phyloP scores from a whole-genome alignment of 192 early-diverging fungal species.

The Obelidium mucronatum region DNA sequence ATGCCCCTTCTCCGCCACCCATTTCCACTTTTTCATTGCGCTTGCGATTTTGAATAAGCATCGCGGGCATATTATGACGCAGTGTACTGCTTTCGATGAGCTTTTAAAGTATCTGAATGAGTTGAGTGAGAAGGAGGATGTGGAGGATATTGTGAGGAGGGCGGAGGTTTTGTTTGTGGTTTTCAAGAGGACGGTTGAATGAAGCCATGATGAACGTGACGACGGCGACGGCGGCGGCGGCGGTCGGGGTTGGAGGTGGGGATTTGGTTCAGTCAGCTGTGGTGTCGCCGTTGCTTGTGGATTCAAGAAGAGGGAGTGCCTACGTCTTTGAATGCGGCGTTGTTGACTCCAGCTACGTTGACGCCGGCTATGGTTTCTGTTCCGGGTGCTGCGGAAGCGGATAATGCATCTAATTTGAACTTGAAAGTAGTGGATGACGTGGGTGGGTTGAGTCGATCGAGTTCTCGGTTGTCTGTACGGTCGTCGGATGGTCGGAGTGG shows the following conservation, averaged over 20 bases:
- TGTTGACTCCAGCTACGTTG: neutral
- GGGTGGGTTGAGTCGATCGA: no score
- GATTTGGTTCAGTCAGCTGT: neutral
- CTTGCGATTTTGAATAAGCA: slow-evolving; percentile 94
- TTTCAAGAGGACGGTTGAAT: neutral
- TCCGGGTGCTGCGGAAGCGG: no score
- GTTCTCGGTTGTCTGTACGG: no score
- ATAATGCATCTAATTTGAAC: no score
- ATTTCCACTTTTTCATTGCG: slow-evolving; percentile 95
- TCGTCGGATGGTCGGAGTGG: no score
- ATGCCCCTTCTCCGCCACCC: slow-evolving; percentile 60
- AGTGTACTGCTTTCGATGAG: slow-evolving; percentile 88
- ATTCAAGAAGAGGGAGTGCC: neutral
- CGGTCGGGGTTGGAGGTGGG: neutral
- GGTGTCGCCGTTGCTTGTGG: neutral
- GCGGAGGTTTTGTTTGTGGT: neutral
- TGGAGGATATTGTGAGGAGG: no score
- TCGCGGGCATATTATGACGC: slow-evolving; percentile 78
- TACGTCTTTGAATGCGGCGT: neutral
- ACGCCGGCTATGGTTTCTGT: no score
- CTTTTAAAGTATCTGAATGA: no score
- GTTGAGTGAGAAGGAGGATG: no score
- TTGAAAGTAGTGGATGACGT: no score
- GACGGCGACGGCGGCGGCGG: neutral
- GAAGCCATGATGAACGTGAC: neutral